Evolutionary conservation across 805 yeast genomes (phyloP).

Genomic region (Myxozyma lipomycoides): DNA sequence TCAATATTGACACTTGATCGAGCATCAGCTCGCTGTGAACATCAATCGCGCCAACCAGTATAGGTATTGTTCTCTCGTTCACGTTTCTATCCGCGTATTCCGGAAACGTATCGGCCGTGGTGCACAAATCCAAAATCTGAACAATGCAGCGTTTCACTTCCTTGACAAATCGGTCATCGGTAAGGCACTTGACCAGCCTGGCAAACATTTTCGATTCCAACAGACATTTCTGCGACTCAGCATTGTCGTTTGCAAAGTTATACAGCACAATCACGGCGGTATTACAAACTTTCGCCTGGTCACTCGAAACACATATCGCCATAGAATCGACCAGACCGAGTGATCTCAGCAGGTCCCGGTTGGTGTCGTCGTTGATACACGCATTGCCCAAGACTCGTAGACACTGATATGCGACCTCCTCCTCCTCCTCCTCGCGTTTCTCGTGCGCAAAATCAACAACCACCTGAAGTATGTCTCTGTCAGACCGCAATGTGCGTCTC

Average conservation of each 20-base stretch:
- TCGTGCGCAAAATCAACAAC: background rate
- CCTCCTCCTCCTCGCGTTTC: too few species aligned
- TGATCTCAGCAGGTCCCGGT: background rate
- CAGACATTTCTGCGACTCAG: too few species aligned
- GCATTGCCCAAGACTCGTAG: background rate
- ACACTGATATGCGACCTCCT: background rate
- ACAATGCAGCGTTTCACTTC: too few species aligned
- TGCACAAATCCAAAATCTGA: background rate
- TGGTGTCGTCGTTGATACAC: background rate
- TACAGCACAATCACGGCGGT: background rate
- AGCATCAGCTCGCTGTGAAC: too few species aligned
- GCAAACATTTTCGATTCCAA: too few species aligned
- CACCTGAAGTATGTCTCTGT: too few species aligned
- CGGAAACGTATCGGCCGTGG: background rate
- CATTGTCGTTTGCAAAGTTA: background rate
- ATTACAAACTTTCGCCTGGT: background rate
- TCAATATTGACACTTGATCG: too few species aligned
- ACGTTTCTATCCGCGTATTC: background rate
- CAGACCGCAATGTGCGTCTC: too few species aligned
- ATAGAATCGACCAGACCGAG: background rate
- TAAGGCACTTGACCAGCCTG: too few species aligned
- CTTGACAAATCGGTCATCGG: too few species aligned
- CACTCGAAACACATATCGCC: background rate
- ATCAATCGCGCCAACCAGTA: too few species aligned
- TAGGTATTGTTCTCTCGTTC: too few species aligned